Evolutionary conservation across 225 moss, liverwort and hornwort species (phyloP).

Genomic region (Sphagnum contortum): DNA sequence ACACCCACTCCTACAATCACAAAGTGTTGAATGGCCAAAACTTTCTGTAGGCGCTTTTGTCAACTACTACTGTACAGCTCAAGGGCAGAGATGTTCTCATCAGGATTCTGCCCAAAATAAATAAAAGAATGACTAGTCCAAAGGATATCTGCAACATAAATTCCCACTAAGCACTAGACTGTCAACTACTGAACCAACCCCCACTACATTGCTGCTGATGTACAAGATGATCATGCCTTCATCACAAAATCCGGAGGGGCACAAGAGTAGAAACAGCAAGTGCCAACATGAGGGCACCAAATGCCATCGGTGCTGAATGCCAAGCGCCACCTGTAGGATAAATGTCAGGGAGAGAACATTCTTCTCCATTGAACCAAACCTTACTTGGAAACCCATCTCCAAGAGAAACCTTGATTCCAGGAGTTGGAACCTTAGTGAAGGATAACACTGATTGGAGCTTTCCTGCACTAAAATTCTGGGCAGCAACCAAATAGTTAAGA

Average conservation of each 20-base stretch:
- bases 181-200: constrained; percentile 8
- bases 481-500: constrained; percentile 40
- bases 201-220: constrained; percentile 4
- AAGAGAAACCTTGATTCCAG: constrained; percentile 13
- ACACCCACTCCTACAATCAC: too few relatives aligned
- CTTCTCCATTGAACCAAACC: constrained; percentile 87
- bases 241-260: constrained; percentile 1
- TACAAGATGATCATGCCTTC: not conserved
- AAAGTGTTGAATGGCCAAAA: too few relatives aligned
- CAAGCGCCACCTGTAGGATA: constrained; percentile 26
- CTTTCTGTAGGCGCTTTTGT: too few relatives aligned
- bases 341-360: constrained; percentile 35
- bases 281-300: not conserved
- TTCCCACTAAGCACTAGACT: not conserved
- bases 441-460: constrained; percentile 54
- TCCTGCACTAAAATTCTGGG: constrained; percentile 34
- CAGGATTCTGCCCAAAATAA: constrained; percentile 29
- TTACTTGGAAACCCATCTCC: constrained; percentile 53
- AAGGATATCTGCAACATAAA: not conserved
- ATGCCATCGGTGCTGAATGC: constrained; percentile 5
- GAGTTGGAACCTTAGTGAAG: constrained; percentile 33
- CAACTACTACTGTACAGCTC: too few relatives aligned
- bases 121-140: constrained; percentile 11
- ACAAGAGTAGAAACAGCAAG: not conserved
- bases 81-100: constrained; percentile 12